Conservation (phyloP, 2,329 filamentous ascomycete genomes). For the Fusarium ramigenum region DNA sequence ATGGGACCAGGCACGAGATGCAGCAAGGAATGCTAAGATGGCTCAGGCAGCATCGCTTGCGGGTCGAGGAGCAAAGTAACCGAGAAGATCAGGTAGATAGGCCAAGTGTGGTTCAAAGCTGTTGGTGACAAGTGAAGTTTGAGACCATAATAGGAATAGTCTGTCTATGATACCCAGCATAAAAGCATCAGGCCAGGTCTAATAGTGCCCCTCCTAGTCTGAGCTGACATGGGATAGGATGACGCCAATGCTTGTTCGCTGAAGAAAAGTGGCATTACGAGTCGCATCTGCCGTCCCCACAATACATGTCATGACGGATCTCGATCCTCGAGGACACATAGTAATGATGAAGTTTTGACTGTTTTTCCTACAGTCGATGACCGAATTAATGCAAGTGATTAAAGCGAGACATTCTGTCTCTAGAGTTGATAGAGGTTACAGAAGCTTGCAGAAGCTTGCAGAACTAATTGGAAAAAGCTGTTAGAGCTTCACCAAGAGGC, state of each 20-base stretch:
- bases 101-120: slow-evolving; percentile 2
- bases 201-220: slow-evolving; percentile 18
- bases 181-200: slow-evolving; percentile 19
- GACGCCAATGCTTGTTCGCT: slow-evolving; percentile 21
- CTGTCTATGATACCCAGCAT: slow-evolving; percentile 30
- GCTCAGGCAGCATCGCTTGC: slow-evolving; percentile 62
- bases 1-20: slow-evolving; percentile 61
- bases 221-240: slow-evolving; percentile 6
- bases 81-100: slow-evolving; percentile 10
- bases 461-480: background rate
- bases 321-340: background rate
- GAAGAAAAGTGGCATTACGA: slow-evolving; percentile 30
- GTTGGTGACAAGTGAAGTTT: slow-evolving; percentile 5
- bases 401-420: background rate
- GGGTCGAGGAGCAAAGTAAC: slow-evolving; percentile 64
- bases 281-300: slow-evolving; percentile 33
- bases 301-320: slow-evolving; percentile 20
- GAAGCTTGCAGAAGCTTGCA: too few relatives aligned
- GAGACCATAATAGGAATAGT: slow-evolving; percentile 30
- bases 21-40: slow-evolving; percentile 66
- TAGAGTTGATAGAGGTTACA: background rate
- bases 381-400: background rate
- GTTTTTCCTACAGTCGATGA: background rate
- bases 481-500: background rate
- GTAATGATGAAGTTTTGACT: slow-evolving; percentile 19